phyloP scores from a whole-genome alignment of 441 rosid genomes.

The Eruca vesicaria region DNA sequence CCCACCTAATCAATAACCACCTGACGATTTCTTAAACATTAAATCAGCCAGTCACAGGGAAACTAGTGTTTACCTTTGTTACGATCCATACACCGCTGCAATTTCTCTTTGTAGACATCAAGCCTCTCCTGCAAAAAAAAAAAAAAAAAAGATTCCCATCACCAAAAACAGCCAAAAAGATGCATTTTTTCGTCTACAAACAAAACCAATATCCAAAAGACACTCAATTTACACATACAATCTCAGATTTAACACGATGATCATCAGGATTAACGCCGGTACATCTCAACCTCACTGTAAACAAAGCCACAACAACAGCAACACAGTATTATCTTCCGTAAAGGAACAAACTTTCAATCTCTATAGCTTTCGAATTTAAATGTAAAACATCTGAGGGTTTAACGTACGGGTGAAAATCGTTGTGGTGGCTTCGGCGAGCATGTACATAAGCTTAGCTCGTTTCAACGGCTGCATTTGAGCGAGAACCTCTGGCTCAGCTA shows the following conservation, averaged over 20 bases:
- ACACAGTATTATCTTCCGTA: background rate
- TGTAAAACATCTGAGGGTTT: background rate
- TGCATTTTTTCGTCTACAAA: background rate
- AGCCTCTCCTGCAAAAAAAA: slow-evolving; percentile 56
- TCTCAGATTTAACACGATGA: slow-evolving; percentile 86
- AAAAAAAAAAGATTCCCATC: slow-evolving; percentile 16
- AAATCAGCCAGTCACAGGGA: background rate
- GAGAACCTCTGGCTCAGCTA: slow-evolving; percentile 61
- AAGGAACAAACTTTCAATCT: background rate
- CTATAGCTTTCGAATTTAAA: background rate
- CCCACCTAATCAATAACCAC: background rate
- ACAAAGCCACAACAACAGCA: slow-evolving; percentile 8
- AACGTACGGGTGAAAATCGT: slow-evolving; percentile 64
- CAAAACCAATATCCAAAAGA: slow-evolving; percentile 8
- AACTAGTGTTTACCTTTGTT: slow-evolving; percentile 60
- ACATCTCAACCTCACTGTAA: slow-evolving; percentile 81
- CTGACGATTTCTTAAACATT: background rate
- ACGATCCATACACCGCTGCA: slow-evolving; percentile 51
- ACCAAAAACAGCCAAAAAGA: slow-evolving; percentile 7
- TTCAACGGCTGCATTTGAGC: slow-evolving; percentile 65
- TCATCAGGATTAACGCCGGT: slow-evolving; percentile 73
- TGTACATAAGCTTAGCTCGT: slow-evolving; percentile 62
- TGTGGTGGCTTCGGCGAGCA: slow-evolving; percentile 75
- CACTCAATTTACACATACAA: slow-evolving; percentile 45
- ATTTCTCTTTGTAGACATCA: slow-evolving; percentile 65